Percentiles rank a stretch among this genome's conserved stretches.
Conservation (phyloP, 148 eudicot genomes). For the Cornus suecica region DNA sequence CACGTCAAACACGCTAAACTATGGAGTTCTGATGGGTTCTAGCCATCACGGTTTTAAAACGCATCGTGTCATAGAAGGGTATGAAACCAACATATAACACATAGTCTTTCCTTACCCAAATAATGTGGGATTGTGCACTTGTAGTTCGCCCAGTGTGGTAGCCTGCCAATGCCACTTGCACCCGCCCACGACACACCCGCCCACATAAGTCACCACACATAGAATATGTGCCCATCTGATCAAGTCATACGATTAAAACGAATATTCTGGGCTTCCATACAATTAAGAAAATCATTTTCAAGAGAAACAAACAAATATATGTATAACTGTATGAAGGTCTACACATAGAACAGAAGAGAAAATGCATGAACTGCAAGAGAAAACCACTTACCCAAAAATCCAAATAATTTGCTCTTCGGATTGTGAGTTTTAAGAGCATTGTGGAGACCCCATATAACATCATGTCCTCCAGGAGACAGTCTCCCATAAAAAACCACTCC, state of each 20-base stretch:
- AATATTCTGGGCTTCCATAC: background rate
- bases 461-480: slow-evolving; percentile 99
- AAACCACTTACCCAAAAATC: slow-evolving; percentile 73
- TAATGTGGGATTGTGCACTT: too few relatives aligned
- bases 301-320: background rate
- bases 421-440: slow-evolving; percentile 84
- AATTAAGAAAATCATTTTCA: background rate
- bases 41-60: too few relatives aligned
- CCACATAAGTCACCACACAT: too few relatives aligned
- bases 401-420: slow-evolving; percentile 64
- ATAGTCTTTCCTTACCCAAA: too few relatives aligned
- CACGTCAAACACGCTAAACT: too few relatives aligned
- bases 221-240: background rate
- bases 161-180: too few relatives aligned
- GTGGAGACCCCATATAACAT: slow-evolving; percentile 93
- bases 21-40: too few relatives aligned
- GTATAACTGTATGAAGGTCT: background rate
- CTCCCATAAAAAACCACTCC: slow-evolving; percentile 93
- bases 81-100: too few relatives aligned
- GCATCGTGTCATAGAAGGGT: too few relatives aligned
- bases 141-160: too few relatives aligned
- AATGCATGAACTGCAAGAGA: background rate
- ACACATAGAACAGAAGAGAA: background rate
- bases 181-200: too few relatives aligned
- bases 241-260: background rate